Evolutionary conservation across 345 rosid genomes (phyloP).

Genomic region (Rhodamnia argentea): DNA sequence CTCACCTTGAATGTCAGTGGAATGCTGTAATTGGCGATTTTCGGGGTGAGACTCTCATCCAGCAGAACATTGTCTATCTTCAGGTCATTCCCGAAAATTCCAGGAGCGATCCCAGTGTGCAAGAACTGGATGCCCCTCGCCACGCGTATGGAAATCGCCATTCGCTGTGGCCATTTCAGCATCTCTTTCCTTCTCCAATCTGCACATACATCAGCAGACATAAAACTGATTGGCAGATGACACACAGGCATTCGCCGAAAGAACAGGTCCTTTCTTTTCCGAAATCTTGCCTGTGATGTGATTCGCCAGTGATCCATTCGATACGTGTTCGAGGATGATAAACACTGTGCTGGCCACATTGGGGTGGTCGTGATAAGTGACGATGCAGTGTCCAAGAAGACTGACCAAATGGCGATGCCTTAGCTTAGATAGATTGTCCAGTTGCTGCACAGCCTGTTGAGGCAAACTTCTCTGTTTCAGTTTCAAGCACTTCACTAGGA

Average conservation of each 20-base stretch:
- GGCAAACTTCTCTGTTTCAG: conserved; percentile 57
- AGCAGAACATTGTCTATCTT: conserved; percentile 62
- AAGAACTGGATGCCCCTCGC: conserved; percentile 91
- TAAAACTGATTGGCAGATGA: not conserved
- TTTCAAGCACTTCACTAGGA: conserved; percentile 58
- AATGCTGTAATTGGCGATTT: conserved; percentile 56
- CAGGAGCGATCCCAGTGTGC: conserved; percentile 81
- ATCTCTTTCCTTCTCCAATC: conserved; percentile 71
- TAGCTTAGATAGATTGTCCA: conserved; percentile 74
- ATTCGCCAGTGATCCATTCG: conserved; percentile 56
- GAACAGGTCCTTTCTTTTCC: not conserved
- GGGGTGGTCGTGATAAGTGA: conserved; percentile 61
- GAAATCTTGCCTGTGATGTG: conserved; percentile 48
- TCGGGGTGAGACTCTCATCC: conserved; percentile 69
- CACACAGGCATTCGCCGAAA: not conserved
- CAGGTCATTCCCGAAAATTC: conserved; percentile 65
- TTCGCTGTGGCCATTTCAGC: conserved; percentile 86
- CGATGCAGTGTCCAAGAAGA: conserved; percentile 78
- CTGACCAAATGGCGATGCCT: conserved; percentile 82
- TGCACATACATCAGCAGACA: conserved; percentile 8
- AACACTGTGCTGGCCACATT: conserved; percentile 40
- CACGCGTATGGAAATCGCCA: conserved; percentile 69
- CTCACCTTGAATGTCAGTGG: conserved; percentile 64
- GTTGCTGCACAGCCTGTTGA: conserved; percentile 52
- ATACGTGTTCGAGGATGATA: conserved; percentile 58